Evolutionary conservation across 2,329 filamentous ascomycete genomes (phyloP).

Genomic region (Didymella pinodella): DNA sequence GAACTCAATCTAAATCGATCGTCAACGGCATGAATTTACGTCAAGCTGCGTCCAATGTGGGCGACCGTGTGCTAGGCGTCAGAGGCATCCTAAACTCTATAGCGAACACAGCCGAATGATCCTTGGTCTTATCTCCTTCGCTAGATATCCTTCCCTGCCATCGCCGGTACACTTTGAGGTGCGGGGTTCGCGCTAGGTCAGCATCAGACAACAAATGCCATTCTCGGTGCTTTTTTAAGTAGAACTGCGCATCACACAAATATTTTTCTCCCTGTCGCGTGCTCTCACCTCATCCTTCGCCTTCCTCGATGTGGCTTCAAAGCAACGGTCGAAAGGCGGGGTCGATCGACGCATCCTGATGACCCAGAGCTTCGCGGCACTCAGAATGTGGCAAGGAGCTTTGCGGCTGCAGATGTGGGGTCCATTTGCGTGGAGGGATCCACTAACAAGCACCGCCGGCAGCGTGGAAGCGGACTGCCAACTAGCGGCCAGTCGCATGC

Average conservation of each 20-base stretch:
- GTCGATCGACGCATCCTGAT: constrained; percentile 27
- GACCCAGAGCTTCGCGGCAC: constrained; percentile 15
- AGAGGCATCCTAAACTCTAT: constrained; percentile 5
- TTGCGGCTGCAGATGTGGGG: constrained; percentile 28
- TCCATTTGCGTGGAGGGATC: constrained; percentile 27
- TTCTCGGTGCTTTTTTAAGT: not conserved
- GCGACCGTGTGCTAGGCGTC: constrained; percentile 9
- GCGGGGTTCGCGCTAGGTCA: constrained; percentile 27
- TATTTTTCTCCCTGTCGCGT: not conserved
- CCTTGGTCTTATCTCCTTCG: constrained; percentile 9
- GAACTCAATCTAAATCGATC: constrained; percentile 3
- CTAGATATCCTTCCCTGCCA: constrained; percentile 1
- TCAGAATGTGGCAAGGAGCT: constrained; percentile 30
- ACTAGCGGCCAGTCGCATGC: constrained; percentile 33
- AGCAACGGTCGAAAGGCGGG: constrained; percentile 29
- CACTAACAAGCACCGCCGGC: constrained; percentile 28
- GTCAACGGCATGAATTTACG: constrained; percentile 11
- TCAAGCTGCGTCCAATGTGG: constrained; percentile 14
- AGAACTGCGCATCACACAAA: not conserved
- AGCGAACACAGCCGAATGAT: constrained; percentile 10
- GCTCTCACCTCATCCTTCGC: constrained; percentile 1
- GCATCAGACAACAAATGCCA: constrained; percentile 7
- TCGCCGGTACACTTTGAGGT: constrained; percentile 14
- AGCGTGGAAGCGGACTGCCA: constrained; percentile 40
- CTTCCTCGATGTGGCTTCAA: constrained; percentile 15